Evolutionary conservation across 2,329 filamentous ascomycete genomes (phyloP), one percentile per base, ranked within the genome.

Genomic region (Colletotrichum gigasporum): DNA sequence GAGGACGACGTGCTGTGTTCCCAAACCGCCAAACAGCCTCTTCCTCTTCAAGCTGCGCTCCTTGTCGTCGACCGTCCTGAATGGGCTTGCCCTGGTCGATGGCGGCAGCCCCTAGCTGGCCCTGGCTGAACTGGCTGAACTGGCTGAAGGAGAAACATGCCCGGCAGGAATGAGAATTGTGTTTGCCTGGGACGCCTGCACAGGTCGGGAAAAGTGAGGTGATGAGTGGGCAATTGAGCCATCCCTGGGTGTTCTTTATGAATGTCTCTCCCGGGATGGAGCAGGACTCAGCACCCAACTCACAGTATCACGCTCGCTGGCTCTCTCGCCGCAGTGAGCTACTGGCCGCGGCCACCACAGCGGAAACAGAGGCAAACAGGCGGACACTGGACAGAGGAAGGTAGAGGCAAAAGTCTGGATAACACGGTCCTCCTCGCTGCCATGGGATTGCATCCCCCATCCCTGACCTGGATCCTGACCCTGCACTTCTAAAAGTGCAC

Each of bases 391-490:
- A n/a, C n/a, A n/a, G n/a, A n/a, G n/a, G n/a, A n/a, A n/a, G n/a
- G 14, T 14, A 16, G 14, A 14, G 18, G 28, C 20, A 48, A 28
- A 32, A 7, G 28, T 34, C 32, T 56, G 52, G 26, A 57, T 41
- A 50, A 44, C 44, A 51, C 59, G 54, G 59, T 32, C 35, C 59
- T 24, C 53, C 34, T 28, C 12, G 12, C 9, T 26, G 44, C 41
- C 30, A 47, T 37, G 30, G 20, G n/a, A n/a, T n/a, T n/a, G n/a
- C n/a, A n/a, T n/a, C n/a, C n/a, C n/a, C 54, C 11, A 48, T n/a
- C 58, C 57, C 58, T 57, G 58, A 24, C 41, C 26, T 20, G 26
- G 58, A 62, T 52, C 52, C 58, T 62, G 32, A 44, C 28, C 41
- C 18, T 47, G 39, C 55, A 54, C 45, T 37, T 28, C 55, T 52